Evolutionary conservation across 73 alveolate genomes (phyloP).

Genomic region (Loxodes magnus): DNA sequence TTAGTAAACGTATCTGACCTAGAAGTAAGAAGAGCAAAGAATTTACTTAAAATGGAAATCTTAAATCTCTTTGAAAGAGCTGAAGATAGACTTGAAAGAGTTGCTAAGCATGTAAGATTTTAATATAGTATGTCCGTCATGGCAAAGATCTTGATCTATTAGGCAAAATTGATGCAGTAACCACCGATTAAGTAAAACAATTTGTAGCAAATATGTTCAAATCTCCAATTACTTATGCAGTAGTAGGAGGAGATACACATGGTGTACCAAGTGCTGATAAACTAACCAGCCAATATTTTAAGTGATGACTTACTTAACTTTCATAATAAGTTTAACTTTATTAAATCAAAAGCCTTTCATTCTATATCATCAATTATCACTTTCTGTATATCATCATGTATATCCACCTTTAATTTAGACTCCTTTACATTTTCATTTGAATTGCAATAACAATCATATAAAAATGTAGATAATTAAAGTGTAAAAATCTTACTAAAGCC

Average conservation of each 20-base stretch:
- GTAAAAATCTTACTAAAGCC: too few species aligned
- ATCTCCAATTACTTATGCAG: conserved; percentile 20
- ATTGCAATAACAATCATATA: too few species aligned
- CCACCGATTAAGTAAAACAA: conserved; percentile 19
- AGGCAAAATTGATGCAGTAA: conserved; percentile 26
- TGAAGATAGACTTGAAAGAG: conserved; percentile 17
- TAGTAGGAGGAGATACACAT: conserved; percentile 26
- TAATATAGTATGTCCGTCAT: conserved; percentile 12
- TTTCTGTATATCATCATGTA: too few species aligned
- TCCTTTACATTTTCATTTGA: too few species aligned
- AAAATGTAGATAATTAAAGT: too few species aligned
- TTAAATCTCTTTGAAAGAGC: background rate
- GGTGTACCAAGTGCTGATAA: conserved; percentile 21
- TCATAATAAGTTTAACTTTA: too few species aligned
- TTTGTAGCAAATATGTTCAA: conserved; percentile 15
- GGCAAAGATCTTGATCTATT: conserved; percentile 11
- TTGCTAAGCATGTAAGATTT: conserved; percentile 10
- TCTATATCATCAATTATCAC: too few species aligned
- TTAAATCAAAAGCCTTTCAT: too few species aligned
- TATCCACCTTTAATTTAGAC: too few species aligned
- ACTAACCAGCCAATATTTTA: too few species aligned
- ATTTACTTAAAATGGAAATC: conserved; percentile 8
- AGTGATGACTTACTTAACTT: too few species aligned
- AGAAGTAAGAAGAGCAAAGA: conserved; percentile 32
- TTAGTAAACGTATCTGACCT: conserved; percentile 17